Conservation (phyloP, 2,329 filamentous ascomycete genomes). For the Sporothrix inflata region DNA sequence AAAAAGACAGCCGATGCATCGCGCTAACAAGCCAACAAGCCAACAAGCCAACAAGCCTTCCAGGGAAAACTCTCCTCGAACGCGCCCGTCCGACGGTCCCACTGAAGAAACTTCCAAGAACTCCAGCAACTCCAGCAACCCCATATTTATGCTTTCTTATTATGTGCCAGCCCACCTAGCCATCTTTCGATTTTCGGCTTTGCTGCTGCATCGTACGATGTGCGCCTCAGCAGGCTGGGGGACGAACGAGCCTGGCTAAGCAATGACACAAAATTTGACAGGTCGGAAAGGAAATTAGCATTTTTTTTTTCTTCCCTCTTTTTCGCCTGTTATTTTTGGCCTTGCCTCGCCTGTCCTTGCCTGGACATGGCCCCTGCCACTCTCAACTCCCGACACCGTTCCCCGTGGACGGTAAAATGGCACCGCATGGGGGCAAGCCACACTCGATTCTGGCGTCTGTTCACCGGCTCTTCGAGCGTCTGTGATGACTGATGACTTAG, state of each 20-base stretch:
- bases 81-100: neutral
- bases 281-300: neutral
- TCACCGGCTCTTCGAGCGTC: neutral
- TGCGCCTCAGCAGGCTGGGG: neutral
- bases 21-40: neutral
- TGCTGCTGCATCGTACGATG: conserved; percentile 20
- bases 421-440: conserved; percentile 8
- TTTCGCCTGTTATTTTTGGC: neutral
- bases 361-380: neutral
- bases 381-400: neutral
- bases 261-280: conserved; percentile 10
- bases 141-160: conserved; percentile 7
- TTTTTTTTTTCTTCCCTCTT: neutral
- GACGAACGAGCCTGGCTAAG: neutral
- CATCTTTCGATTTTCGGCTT: conserved; percentile 22
- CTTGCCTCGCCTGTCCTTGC: neutral
- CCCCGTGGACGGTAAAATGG: conserved; percentile 1
- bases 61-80: neutral
- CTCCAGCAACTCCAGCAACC: neutral
- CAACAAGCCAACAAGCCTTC: conserved; percentile 1
- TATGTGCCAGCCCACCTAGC: conserved; percentile 1
- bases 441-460: neutral
- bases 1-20: neutral
- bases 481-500: neutral
- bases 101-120: neutral